These are phyloP conservation scores for Coemansia sp. DNA, from an alignment of 192 early-diverging fungal genomes.

Conservation along the genomic window DNA sequence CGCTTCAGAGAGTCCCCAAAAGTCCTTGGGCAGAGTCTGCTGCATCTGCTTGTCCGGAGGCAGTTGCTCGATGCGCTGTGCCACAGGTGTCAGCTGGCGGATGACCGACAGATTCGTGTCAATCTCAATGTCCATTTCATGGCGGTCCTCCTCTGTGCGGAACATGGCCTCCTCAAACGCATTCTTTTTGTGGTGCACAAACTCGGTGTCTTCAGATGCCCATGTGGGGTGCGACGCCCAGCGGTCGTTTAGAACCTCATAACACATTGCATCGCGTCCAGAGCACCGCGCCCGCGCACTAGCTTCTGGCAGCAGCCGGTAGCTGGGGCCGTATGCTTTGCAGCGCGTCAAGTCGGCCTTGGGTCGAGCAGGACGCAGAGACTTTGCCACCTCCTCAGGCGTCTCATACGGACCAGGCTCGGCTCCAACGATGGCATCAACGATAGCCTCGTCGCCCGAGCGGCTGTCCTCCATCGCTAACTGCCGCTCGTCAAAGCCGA, in stretches of 20 bases:
- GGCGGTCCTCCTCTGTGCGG: slow-evolving; percentile 94
- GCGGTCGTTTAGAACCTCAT: slow-evolving; percentile 94
- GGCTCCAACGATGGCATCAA: slow-evolving; percentile 38
- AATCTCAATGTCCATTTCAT: slow-evolving; percentile 97
- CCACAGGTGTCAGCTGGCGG: slow-evolving; percentile 85
- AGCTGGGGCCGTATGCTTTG: slow-evolving; percentile 50
- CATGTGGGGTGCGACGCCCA: slow-evolving; percentile 93
- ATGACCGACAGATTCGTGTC: slow-evolving; percentile 91
- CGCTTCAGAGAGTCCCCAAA: slow-evolving; percentile 81
- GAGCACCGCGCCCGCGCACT: slow-evolving; percentile 63
- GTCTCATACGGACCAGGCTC: slow-evolving; percentile 32
- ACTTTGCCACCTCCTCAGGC: slow-evolving; percentile 45
- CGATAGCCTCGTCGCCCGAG: slow-evolving; percentile 38
- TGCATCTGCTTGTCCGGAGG: slow-evolving; percentile 66
- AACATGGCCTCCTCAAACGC: slow-evolving; percentile 90
- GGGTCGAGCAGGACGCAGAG: slow-evolving; percentile 35
- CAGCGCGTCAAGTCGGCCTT: slow-evolving; percentile 25
- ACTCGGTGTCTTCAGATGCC: slow-evolving; percentile 86
- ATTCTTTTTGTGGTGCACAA: slow-evolving; percentile 89
- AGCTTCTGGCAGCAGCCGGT: slow-evolving; percentile 49
- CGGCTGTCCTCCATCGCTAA: slow-evolving; percentile 35
- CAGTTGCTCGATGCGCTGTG: slow-evolving; percentile 81
- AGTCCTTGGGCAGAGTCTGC: slow-evolving; percentile 69
- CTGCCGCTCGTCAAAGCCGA: slow-evolving; percentile 52
- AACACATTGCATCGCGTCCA: slow-evolving; percentile 87